Evolutionary conservation across 140 eudicot genomes (phyloP), one percentile per base, ranked within the genome.

Genomic region (Senecio squalidus): DNA sequence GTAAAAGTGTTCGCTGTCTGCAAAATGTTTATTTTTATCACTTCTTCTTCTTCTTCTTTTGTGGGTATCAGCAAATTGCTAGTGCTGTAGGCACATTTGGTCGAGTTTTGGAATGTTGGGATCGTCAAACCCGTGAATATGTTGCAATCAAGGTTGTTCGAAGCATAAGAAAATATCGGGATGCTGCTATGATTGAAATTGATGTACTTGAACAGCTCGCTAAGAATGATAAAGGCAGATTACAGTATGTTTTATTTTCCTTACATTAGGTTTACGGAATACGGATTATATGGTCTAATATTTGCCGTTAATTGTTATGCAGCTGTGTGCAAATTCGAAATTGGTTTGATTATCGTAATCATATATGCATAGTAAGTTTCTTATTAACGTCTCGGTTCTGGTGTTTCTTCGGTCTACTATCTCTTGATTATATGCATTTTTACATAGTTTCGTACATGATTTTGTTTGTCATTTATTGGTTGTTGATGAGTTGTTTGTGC

Each of bases 11-110:
- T 71, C 58, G 93, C 73, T 77, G 80, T 79, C 75, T 83, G 72
- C 82, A 77, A 77, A 76, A 78, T 82, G 76, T n/a, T n/a, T n/a
- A n/a, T n/a, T 77, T 86, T 72, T 54, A 68, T 83, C 76, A 78
- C 76, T 75, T 78, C 78, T 78, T 73, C 68, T 77, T 80, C 72
- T 66, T 77, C 79, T 80, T 75, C 82, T 83, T 81, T 76, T 78
- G 78, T 86, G 78, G 77, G 78, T 86, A 73, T 78, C 76, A 82
- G 95, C 81, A 73, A 72, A 74, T 81, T 89, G 95, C 94, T 82
- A 71, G 84, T 85, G 90, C 91, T 86, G 94, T 82, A 91, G 98
- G 98, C 85, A 91, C 98, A 55, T 91, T 91, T 83, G 98, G 98
- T 65, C 98, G 86, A 65, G 98, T 91, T 70, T 83, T 91, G 89